Base-by-base conservation (phyloP, 2,329 filamentous ascomycete genomes). In the Cladosporium sp. region DNA sequence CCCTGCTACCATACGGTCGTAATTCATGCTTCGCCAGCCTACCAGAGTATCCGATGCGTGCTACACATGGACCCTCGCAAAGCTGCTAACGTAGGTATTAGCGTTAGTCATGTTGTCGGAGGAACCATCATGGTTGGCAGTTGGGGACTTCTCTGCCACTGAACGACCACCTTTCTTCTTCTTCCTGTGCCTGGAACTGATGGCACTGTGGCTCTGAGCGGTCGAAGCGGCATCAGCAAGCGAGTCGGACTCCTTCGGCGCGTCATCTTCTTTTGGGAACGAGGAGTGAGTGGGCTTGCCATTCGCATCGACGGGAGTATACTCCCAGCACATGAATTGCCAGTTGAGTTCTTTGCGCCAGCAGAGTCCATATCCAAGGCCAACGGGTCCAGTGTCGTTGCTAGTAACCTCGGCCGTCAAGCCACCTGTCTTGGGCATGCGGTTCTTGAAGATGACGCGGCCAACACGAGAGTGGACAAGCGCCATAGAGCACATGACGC, bases 401-500 rank as follows among this genome's bases (percentile, higher is more conserved):
- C 70, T 71, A 72, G 61, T 62, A 43, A 74, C 72, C 64, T 96
- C 91, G 20, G 91, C 88, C 67, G 88, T 88, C 76, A 97, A 80
- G 43, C 90, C 92, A 51, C 93, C 93, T 12, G 89, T 95, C 63
- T 84, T 77, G 49, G 84, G 82, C 88, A 96, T 94, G 58, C 89
- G 84, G 62, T 86, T 82, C 63, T 84, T 85, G 74, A 96, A 96
- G 39, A 96, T 82, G 54, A 92, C 89, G 55, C 88, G 87, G 45
- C 90, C 87, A 81, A 99, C 96, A 52, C 94, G 85, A 8, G 93
- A 97, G 72, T 97, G 92, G 20, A 97, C 81, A 66, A 97, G 88
- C 1, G 90, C 94, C 94, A 97, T 97, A 37, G 89, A 91, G 75
- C 94, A 99, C 84, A 96, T 95, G 61, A 96, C 84, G 72, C 94